Evolutionary conservation across 1,139 yeast genomes (phyloP), one percentile per base, ranked within the genome.

Genomic region (Entelexis paramagnoliae): DNA sequence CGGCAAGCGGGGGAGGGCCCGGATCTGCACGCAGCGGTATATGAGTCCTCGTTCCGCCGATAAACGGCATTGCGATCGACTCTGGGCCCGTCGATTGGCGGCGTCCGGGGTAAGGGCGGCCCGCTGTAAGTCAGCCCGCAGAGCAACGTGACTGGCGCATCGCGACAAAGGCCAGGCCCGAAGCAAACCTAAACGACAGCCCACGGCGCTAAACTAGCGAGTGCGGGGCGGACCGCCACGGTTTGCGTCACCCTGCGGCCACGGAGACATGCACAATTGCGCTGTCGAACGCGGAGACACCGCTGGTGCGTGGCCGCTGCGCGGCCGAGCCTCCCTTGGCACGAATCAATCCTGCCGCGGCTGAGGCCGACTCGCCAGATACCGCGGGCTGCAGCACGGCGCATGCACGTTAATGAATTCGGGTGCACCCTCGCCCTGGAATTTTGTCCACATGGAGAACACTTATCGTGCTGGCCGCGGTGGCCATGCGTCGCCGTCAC

Each of bases 141-240:
- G 16, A 24, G 42, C 42, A 39, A 39, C 42, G 32, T 39, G 42
- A 39, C 42, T n/a, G 16, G n/a, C n/a, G n/a, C n/a, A n/a, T n/a
- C n/a, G n/a, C n/a, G n/a, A n/a, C n/a, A n/a, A 24, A 4, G 32
- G 29, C 20, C 20, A 7, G 19, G 42, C 32, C 32, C 29, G 32
- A 24, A 39, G 42, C 42, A 24, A 26, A n/a, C n/a, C n/a, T n/a
- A n/a, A n/a, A n/a, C n/a, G n/a, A n/a, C n/a, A n/a, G n/a, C n/a
- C n/a, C n/a, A n/a, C n/a, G n/a, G n/a, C n/a, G n/a, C n/a, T n/a
- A n/a, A n/a, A n/a, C n/a, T n/a, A n/a, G n/a, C n/a, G n/a, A n/a
- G n/a, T n/a, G n/a, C n/a, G n/a, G n/a, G n/a, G n/a, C n/a, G n/a
- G n/a, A n/a, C n/a, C n/a, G n/a, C n/a, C n/a, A n/a, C n/a, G n/a